A percentile compares a stretch with the other conserved stretches of the same genome.
phyloP scores from a whole-genome alignment of 106 monocot species.

The Allium fistulosum region DNA sequence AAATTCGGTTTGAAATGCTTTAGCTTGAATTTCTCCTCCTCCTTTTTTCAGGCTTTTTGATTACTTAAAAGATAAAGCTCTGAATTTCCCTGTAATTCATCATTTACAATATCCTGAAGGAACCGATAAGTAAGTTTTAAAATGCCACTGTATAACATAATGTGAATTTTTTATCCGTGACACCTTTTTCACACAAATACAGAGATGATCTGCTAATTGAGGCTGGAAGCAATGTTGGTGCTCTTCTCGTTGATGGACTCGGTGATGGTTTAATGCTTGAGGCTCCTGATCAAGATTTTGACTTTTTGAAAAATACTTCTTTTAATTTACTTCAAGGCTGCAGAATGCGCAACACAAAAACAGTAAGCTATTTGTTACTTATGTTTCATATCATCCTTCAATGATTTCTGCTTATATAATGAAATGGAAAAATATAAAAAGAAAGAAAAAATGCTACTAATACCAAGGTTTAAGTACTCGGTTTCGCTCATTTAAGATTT shows the following conservation, averaged over 20 bases:
- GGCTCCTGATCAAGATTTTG: slow-evolving; percentile 80
- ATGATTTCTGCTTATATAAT: no score
- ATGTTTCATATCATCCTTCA: not conserved
- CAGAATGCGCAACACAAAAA: slow-evolving; percentile 99
- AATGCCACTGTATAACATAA: no score
- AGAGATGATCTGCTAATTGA: slow-evolving; percentile 94
- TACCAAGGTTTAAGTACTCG: no score
- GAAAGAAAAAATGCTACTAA: no score
- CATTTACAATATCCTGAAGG: slow-evolving; percentile 73
- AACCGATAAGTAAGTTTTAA: slow-evolving; percentile 38
- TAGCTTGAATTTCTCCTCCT: slow-evolving; percentile 11
- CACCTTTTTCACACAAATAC: not conserved
- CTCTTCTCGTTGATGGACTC: slow-evolving; percentile 94
- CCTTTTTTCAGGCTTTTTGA: slow-evolving; percentile 65
- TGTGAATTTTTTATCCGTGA: not conserved
- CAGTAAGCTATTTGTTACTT: slow-evolving; percentile 38
- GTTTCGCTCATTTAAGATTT: slow-evolving; percentile 49
- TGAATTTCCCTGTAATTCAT: slow-evolving; percentile 90
- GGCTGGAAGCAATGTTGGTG: slow-evolving; percentile 81
- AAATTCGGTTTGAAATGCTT: not conserved
- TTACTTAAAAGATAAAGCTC: slow-evolving; percentile 53
- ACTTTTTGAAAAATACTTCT: slow-evolving; percentile 92
- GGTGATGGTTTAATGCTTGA: slow-evolving; percentile 91
- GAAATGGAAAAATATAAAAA: no score
- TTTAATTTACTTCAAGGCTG: slow-evolving; percentile 99